phyloP scores from a whole-genome alignment of 139 green algal species.

The Closterium sp. region DNA sequence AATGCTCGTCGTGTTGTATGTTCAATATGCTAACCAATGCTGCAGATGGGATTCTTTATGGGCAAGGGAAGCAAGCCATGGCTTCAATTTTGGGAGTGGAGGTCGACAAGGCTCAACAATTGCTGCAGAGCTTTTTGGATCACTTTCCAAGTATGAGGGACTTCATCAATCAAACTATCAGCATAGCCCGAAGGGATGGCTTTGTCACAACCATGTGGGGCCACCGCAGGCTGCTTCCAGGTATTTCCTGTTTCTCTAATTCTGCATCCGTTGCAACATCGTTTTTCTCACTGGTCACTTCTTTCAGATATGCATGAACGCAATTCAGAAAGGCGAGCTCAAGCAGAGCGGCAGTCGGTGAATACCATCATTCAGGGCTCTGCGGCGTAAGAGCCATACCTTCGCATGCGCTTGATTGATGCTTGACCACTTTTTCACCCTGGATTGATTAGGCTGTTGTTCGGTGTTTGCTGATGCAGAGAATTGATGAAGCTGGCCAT shows the following conservation, averaged over 20 bases:
- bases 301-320: slow-evolving; percentile 19
- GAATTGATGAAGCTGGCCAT: neutral
- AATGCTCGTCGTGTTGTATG: too few relatives aligned
- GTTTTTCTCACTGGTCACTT: neutral
- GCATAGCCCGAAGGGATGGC: neutral
- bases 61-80: slow-evolving; percentile 14
- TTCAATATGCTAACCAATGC: neutral
- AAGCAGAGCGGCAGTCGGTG: slow-evolving; percentile 24
- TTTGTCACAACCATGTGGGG: slow-evolving; percentile 22
- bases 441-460: neutral
- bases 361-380: slow-evolving; percentile 22
- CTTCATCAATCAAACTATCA: slow-evolving; percentile 18
- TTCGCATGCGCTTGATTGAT: neutral
- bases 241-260: neutral
- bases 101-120: slow-evolving; percentile 5
- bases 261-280: neutral
- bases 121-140: slow-evolving; percentile 8
- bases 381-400: neutral
- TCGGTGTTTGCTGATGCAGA: too few relatives aligned
- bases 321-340: slow-evolving; percentile 8
- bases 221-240: slow-evolving; percentile 14
- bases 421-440: neutral
- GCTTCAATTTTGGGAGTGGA: neutral
- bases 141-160: slow-evolving; percentile 13
- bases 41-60: slow-evolving; percentile 39